Conservation (phyloP, 495 filamentous ascomycete genomes). For the Filosporella fistucella region DNA sequence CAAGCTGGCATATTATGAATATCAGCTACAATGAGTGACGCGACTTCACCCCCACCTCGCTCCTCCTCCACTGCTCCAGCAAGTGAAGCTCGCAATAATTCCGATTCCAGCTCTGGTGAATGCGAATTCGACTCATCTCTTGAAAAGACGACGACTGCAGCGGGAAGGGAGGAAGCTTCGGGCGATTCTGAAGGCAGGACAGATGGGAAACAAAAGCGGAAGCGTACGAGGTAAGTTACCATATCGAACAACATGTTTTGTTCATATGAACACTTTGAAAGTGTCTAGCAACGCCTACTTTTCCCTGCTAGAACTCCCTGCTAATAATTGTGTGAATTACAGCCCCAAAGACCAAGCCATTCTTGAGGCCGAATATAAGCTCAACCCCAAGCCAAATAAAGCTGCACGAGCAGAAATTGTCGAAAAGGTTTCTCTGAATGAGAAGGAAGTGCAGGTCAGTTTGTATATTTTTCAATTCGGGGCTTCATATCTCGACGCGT, state of each 20-base stretch:
- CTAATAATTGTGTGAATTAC: no score
- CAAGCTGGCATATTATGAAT: slow-evolving; percentile 20
- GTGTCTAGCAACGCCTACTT: background rate
- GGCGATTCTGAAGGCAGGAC: slow-evolving; percentile 11
- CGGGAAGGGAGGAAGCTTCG: slow-evolving; percentile 10
- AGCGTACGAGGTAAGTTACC: slow-evolving; percentile 46
- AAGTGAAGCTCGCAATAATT: background rate
- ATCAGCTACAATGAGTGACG: slow-evolving; percentile 23
- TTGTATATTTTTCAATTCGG: slow-evolving; percentile 1
- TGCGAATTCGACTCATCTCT: slow-evolving; percentile 9
- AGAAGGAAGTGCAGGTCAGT: slow-evolving; percentile 96
- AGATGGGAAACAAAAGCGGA: slow-evolving; percentile 37
- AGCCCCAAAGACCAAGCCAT: slow-evolving; percentile 87
- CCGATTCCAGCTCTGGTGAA: slow-evolving; percentile 13
- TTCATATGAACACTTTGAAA: background rate
- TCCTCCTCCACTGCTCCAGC: slow-evolving; percentile 13
- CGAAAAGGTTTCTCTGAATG: slow-evolving; percentile 78
- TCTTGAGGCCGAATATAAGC: slow-evolving; percentile 81
- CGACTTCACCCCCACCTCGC: slow-evolving; percentile 24
- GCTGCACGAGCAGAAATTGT: slow-evolving; percentile 78
- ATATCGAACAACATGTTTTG: background rate
- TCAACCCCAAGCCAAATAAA: slow-evolving; percentile 91
- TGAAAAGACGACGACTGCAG: slow-evolving; percentile 1
- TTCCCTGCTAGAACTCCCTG: background rate
- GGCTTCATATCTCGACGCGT: slow-evolving; percentile 8